phyloP scores from a whole-genome alignment of 164 flowering plant species.

The Echeveria elegans region DNA sequence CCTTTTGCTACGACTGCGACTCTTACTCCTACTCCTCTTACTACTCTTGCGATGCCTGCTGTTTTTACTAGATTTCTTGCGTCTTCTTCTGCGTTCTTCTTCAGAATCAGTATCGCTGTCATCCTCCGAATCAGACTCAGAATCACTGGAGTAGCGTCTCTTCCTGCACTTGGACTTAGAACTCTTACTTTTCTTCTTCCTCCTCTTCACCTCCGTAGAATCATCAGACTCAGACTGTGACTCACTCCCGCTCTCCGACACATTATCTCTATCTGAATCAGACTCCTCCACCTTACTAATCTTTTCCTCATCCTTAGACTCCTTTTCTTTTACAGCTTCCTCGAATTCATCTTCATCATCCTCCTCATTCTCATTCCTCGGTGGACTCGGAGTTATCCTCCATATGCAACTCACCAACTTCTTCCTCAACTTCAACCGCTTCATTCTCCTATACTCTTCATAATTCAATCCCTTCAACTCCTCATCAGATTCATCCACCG shows the following conservation, averaged over 20 bases:
- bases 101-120: conserved; percentile 16
- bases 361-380: conserved; percentile 37
- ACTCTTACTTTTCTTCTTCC: conserved; percentile 29
- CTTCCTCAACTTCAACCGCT: conserved; percentile 78
- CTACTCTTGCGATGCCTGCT: conserved; percentile 17
- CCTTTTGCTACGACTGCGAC: conserved; percentile 21
- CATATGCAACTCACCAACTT: conserved; percentile 51
- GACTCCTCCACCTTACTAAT: conserved; percentile 5
- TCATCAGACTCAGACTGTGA: conserved; percentile 31
- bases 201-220: conserved; percentile 28
- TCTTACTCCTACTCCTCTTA: conserved; percentile 22
- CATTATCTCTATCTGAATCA: conserved; percentile 9
- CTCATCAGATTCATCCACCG: conserved; percentile 68
- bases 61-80: conserved; percentile 19
- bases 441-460: conserved; percentile 71
- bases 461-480: conserved; percentile 66
- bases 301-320: conserved; percentile 11
- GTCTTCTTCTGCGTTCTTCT: conserved; percentile 25
- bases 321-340: conserved; percentile 18
- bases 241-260: conserved; percentile 14
- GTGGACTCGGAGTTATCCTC: conserved; percentile 83
- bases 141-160: conserved; percentile 26
- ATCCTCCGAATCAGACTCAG: conserved; percentile 9
- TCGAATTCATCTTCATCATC: conserved; percentile 26
- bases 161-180: conserved; percentile 26